Conservation (phyloP, 2,329 filamentous ascomycete genomes). For the Tolypocladium tropicale region DNA sequence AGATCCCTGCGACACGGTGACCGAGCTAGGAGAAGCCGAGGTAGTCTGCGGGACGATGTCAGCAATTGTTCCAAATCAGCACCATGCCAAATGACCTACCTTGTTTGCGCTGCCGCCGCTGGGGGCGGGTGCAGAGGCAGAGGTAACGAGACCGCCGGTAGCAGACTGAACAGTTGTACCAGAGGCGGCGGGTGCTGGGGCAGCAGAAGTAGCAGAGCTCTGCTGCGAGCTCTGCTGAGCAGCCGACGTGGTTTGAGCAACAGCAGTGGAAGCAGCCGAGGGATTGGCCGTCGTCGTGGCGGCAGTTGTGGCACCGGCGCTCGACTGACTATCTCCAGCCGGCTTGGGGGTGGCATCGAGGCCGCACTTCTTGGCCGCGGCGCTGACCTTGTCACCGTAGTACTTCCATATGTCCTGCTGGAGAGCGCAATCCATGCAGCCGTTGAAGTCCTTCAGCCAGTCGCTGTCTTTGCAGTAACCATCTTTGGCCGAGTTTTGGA, state of each 20-base stretch:
- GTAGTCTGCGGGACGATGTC: neutral
- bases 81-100: neutral
- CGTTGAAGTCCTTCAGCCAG: constrained; percentile 30
- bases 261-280: constrained; percentile 3
- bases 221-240: neutral
- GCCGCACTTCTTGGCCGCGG: constrained; percentile 26
- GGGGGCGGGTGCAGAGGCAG: constrained; percentile 1
- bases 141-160: neutral
- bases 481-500: constrained; percentile 12
- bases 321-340: constrained; percentile 4
- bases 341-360: constrained; percentile 11
- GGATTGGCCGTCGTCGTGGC: constrained; percentile 1
- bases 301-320: constrained; percentile 1
- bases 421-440: constrained; percentile 33
- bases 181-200: constrained; percentile 1
- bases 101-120: neutral
- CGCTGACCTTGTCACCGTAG: constrained; percentile 26
- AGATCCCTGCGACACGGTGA: constrained; percentile 4
- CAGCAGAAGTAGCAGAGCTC: neutral
- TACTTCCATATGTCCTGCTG: constrained; percentile 32
- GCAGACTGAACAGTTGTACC: neutral
- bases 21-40: neutral
- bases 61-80: neutral
- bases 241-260: neutral
- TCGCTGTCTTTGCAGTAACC: constrained; percentile 22